These are phyloP conservation scores for Stipa capillata DNA, from an alignment of 176 grass and related monocot genomes.

Conservation along the genomic window DNA sequence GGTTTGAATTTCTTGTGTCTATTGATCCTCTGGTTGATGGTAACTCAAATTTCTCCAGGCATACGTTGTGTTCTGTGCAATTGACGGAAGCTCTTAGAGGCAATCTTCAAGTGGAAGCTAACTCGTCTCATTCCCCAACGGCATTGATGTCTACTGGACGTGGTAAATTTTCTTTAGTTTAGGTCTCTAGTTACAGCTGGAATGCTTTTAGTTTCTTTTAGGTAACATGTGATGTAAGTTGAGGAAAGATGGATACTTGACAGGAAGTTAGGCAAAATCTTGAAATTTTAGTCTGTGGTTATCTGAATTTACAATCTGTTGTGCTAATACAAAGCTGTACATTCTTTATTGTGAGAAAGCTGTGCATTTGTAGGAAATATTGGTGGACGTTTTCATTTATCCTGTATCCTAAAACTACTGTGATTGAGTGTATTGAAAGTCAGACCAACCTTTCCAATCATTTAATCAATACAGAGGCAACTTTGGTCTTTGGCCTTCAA, in stretches of 20 bases:
- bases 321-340: neutral
- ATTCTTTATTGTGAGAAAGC: neutral
- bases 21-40: neutral
- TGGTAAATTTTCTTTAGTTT: constrained; percentile 33
- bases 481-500: neutral
- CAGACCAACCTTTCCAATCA: neutral
- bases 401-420: neutral
- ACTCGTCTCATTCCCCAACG: constrained; percentile 6
- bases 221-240: neutral
- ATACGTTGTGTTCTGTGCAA: constrained; percentile 21
- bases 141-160: constrained; percentile 13
- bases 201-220: neutral
- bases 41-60: constrained; percentile 16
- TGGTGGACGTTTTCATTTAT: neutral
- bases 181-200: neutral
- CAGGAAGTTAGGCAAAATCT: neutral
- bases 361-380: neutral
- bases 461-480: neutral
- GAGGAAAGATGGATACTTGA: neutral
- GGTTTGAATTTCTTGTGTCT: neutral
- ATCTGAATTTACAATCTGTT: neutral
- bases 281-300: neutral
- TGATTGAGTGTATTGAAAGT: neutral
- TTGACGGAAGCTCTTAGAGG: constrained; percentile 30
- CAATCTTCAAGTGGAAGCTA: constrained; percentile 31